Percentiles rank a stretch among this genome's conserved stretches.
Conservation (phyloP, 305 asterid species). For the Andrographis paniculata region DNA sequence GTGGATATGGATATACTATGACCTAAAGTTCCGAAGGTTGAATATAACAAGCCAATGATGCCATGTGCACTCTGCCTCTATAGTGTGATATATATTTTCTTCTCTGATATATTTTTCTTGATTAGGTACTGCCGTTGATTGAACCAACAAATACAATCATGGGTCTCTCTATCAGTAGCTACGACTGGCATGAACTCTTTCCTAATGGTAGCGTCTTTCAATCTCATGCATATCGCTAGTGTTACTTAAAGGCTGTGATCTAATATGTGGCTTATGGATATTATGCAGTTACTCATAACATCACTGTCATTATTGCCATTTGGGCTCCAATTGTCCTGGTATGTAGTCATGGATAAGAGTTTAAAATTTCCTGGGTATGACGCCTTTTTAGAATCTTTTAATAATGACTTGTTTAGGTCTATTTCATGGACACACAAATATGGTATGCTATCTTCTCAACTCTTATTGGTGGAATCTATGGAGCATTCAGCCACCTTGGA, state of each 20-base stretch:
- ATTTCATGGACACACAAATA: constrained; percentile 94
- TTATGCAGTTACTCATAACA: constrained; percentile 70
- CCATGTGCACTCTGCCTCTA: background rate
- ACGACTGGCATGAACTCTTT: constrained; percentile 97
- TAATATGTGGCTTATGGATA: constrained; percentile 21
- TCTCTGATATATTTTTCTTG: constrained; percentile 14
- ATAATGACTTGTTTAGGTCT: constrained; percentile 46
- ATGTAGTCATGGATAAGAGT: constrained; percentile 20
- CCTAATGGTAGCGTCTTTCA: constrained; percentile 60
- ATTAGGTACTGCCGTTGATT: constrained; percentile 86
- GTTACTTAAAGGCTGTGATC: constrained; percentile 18
- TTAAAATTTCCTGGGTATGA: constrained; percentile 10
- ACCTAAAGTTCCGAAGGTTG: background rate
- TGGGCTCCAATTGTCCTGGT: constrained; percentile 96
- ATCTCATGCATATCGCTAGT: constrained; percentile 7
- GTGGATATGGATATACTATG: too few relatives aligned
- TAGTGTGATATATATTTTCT: background rate
- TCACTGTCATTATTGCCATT: constrained; percentile 79
- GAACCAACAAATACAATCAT: constrained; percentile 73
- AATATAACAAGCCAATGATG: background rate
- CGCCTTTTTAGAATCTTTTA: constrained; percentile 8
- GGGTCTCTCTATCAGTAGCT: constrained; percentile 56
- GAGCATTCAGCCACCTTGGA: constrained; percentile 99
- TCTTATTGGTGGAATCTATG: constrained; percentile 86
- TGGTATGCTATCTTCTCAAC: constrained; percentile 96